Percentiles rank a stretch among this genome's conserved stretches.
Evolutionary conservation across 805 yeast genomes (phyloP).

Genomic region (Pichia rugopelliculosa): DNA sequence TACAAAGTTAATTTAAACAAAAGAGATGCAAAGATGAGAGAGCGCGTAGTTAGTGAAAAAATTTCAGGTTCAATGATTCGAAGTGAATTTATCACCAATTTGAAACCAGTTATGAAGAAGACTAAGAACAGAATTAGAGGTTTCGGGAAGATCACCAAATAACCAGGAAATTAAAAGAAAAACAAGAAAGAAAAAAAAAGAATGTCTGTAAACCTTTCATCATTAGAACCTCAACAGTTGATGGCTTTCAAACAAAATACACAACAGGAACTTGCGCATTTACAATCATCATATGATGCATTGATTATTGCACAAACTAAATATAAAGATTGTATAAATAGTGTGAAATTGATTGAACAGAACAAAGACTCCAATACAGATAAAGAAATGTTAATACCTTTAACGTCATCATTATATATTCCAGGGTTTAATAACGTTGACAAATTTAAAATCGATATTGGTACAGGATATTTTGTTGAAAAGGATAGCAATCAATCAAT

Average conservation of each 20-base stretch:
- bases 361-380: conserved; percentile 34
- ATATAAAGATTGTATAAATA: conserved; percentile 70
- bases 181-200: background rate
- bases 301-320: conserved; percentile 74
- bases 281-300: conserved; percentile 77
- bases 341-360: conserved; percentile 46
- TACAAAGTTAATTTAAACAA: conserved; percentile 1
- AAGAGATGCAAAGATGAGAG: background rate
- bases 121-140: background rate
- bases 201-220: conserved; percentile 38
- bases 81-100: background rate
- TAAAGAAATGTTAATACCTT: conserved; percentile 59
- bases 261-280: conserved; percentile 79
- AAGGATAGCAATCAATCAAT: conserved; percentile 62
- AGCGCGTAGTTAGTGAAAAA: conserved; percentile 1
- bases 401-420: conserved; percentile 81
- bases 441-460: conserved; percentile 83
- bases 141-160: background rate
- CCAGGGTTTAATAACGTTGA: conserved; percentile 69
- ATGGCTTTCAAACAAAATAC: conserved; percentile 75
- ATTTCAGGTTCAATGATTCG: background rate
- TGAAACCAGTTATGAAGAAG: background rate
- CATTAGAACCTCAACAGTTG: conserved; percentile 77
- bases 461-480: conserved; percentile 92
- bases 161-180: background rate